Evolutionary conservation across 148 eudicot genomes (phyloP), one percentile per base, ranked within the genome.

Genomic region (Rhododendron henanense): DNA sequence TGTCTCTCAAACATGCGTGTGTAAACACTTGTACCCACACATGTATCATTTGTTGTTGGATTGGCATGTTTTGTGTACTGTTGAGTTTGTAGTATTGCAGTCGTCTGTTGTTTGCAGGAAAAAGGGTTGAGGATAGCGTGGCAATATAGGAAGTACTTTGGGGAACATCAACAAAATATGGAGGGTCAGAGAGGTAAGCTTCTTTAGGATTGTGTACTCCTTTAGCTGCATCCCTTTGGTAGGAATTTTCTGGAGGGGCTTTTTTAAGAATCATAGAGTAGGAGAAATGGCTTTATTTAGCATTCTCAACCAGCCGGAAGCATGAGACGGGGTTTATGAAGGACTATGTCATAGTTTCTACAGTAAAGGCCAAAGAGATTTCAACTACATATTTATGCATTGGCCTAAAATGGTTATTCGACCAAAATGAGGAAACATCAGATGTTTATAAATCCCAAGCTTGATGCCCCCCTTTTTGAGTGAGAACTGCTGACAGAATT

Each of bases 71-170:
- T 74, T 74, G 25, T 18, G 45, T 35, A 16, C 10, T 5, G 19
- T 35, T 8, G 59, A 79, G 19, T 23, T 15, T 25, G 9, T 25
- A 48, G 18, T n/a, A 63, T 33, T 63, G 14, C 18, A 37, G 75
- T 28, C 31, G 35, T 39, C 48, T 65, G 67, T 59, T 23, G 9
- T 10, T 88, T 87, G 74, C 89, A 94, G 96, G 98, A 96, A 59
- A 92, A 91, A 87, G 91, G 88, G n/a, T 90, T 95, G 90, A 94
- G 97, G 90, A 96, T 96, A 89, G 96, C 99, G 67, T 96, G 99
- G 98, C 99, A 96, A 84, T 96, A 96, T 79, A 94, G 92, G 90
- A 96, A 96, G 90, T 95, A 95, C 84, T 86, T 93, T 28, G 96
- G 93, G 50, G 96, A 93, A 83, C 86, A 91, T 71, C 94, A 90